Base-by-base conservation (phyloP, 2,329 filamentous ascomycete genomes). In the Lasiodiplodia theobromae region DNA sequence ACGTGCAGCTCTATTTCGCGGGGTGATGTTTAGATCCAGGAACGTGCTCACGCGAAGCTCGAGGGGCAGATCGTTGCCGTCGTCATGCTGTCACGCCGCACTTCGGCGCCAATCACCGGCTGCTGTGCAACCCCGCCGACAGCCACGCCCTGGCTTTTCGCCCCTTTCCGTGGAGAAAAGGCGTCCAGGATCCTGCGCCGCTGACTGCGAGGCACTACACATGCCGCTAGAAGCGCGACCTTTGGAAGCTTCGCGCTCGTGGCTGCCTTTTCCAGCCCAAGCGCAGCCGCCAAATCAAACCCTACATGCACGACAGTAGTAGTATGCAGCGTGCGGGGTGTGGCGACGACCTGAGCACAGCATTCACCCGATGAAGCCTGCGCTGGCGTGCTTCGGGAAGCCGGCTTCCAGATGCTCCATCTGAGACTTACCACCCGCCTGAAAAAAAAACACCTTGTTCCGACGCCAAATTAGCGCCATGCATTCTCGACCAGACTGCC, bases 11-110 rank as follows among this genome's bases (percentile, higher is more conserved):
- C 25, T 25, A 49, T n/a, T 62, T 60, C 58, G 58, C 58, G 40
- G 58, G 60, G 60, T 23, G 47, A 52, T 64, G 60, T 38, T 38
- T 47, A 52, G 60, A n/a, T 64, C 47, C 60, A 64, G 60, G 60
- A 64, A 64, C 60, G 60, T 52, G 60, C 60, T 64, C 31, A 47
- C 60, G 44, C 28, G 3, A 25, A 52, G 60, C 44, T 64, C 60
- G 60, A 62, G 47, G 47, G 11, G 47, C 28, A 51, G 44, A 64
- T 64, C 60, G 25, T 64, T 64, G 47, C 60, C 47, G 44, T 38
- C 44, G 12, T 4, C 16, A 64, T 52, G 57, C 57, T 52, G 60
- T 64, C 60, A 52, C 47, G 60, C 60, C 58, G 60, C 60, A 4
- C 18, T 2, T 38, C 28, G 23, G 28, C 60, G 60, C 60, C 60